Conservation (phyloP, 2,329 filamentous ascomycete genomes). For the Fonsecaea nubica region DNA sequence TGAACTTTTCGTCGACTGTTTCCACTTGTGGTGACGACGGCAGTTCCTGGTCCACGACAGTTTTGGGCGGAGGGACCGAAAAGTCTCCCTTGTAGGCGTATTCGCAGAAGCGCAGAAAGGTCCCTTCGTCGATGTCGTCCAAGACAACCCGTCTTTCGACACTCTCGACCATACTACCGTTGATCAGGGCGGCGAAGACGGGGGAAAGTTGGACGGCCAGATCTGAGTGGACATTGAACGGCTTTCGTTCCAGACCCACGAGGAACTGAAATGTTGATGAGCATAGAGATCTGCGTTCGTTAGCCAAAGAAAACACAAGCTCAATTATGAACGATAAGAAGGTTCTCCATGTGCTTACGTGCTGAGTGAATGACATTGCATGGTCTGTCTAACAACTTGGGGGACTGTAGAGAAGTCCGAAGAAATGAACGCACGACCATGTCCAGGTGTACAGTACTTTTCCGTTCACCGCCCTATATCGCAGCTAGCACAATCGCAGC, state of each 20-base stretch:
- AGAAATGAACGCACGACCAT: background rate
- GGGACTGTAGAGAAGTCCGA: background rate
- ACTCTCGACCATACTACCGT: conserved; percentile 18
- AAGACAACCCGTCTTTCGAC: conserved; percentile 44
- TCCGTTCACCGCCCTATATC: background rate
- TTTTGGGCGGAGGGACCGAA: conserved; percentile 44
- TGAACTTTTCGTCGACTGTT: background rate
- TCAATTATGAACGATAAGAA: background rate
- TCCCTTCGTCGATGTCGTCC: conserved; percentile 57
- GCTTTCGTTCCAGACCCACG: conserved; percentile 6
- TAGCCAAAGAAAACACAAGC: background rate
- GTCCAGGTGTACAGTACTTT: background rate
- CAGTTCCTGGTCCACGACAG: background rate
- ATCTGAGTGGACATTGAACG: conserved; percentile 20
- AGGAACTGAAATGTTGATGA: conserved; percentile 20
- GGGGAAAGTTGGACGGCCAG: conserved; percentile 20
- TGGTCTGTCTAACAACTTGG: background rate
- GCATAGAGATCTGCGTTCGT: background rate
- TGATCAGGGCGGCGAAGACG: conserved; percentile 18
- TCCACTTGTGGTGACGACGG: background rate
- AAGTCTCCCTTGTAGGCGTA: conserved; percentile 60
- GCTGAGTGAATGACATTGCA: background rate
- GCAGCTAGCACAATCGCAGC: background rate
- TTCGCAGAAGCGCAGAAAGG: conserved; percentile 57
- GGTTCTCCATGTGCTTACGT: background rate